Conservation (phyloP, 2,329 filamentous ascomycete species). For the Talaromyces atroroseus region DNA sequence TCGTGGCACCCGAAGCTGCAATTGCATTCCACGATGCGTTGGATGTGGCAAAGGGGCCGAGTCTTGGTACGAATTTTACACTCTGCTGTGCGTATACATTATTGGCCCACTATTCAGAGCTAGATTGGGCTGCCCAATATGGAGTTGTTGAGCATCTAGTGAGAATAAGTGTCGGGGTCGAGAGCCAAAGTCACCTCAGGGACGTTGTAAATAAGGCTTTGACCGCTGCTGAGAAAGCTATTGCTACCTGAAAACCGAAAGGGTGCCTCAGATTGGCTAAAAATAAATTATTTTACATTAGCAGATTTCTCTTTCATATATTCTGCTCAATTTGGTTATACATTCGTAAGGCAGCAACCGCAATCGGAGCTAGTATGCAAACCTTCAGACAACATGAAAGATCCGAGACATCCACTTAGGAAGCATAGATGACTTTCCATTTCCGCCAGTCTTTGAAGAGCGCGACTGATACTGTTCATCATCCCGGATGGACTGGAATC, state of each 20-base stretch:
- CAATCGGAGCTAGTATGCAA: too few relatives aligned
- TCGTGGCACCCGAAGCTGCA: constrained; percentile 17
- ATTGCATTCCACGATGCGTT: constrained; percentile 27
- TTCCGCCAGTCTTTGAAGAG: too few relatives aligned
- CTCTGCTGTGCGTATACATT: constrained; percentile 21
- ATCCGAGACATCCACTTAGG: too few relatives aligned
- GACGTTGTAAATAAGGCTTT: neutral
- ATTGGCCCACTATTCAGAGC: constrained; percentile 20
- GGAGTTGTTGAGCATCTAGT: constrained; percentile 21
- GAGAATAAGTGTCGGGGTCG: constrained; percentile 19
- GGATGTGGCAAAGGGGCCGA: constrained; percentile 27
- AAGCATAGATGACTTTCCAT: too few relatives aligned
- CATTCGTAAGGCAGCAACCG: too few relatives aligned
- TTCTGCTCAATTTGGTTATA: too few relatives aligned
- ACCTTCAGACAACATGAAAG: too few relatives aligned
- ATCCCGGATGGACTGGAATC: constrained; percentile 4
- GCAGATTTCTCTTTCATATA: too few relatives aligned
- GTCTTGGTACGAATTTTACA: constrained; percentile 26
- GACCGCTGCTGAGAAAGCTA: neutral
- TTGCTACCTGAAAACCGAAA: neutral
- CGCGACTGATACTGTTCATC: neutral
- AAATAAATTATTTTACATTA: too few relatives aligned
- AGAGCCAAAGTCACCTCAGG: constrained; percentile 2
- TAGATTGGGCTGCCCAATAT: constrained; percentile 27
- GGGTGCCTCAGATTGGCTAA: too few relatives aligned